Evolutionary conservation across 257 asterid genomes (phyloP), one percentile per base, ranked within the genome.

Genomic region (Hygrophila difformis): DNA sequence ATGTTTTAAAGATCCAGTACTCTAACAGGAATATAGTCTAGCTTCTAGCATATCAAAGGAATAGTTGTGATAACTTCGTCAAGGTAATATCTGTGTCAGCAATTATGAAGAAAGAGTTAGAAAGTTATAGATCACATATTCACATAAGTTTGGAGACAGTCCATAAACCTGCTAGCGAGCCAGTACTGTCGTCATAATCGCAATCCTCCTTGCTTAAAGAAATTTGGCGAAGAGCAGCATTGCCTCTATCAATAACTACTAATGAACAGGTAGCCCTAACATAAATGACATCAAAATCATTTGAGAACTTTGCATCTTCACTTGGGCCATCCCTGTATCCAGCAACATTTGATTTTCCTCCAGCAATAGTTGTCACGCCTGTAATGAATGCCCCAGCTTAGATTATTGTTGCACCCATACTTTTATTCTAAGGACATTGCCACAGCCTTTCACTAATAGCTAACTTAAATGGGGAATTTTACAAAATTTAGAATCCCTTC

Each of bases 361-460:
- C 97, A 49, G 97, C 99, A 62, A 91, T 82, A 22, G 99, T 91
- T 10, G 99, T 91, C 72, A 91, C 97, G 7, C 96, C 99, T 89
- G 79, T 40, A 57, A 64, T 21, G 29, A 49, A 39, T 23, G 7
- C 18, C 28, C 40, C 65, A 53, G 8, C 31, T 17, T 39, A 65
- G 46, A 55, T 16, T 26, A 26, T 26, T 26, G 7, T 40, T 51
- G 18, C 3, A 26, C 39, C 16, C 47, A 34, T 18, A 50, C 35
- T 19, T 50, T 2, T 19, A 14, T 38, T 48, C 20, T 2, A 2
- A 57, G 37, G 15, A 43, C 28, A 43, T n/a, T 29, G n/a, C 3
- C 2, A 45, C 29, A 35, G 22, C 29, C 39, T 47, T 16, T 15
- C 22, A 17, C 38, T 22, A 9, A 22, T 23, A 31, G 19, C 47